These are phyloP conservation scores for Fusarium torulosum DNA, from an alignment of 2,329 filamentous ascomycete species.

Conservation along the genomic window DNA sequence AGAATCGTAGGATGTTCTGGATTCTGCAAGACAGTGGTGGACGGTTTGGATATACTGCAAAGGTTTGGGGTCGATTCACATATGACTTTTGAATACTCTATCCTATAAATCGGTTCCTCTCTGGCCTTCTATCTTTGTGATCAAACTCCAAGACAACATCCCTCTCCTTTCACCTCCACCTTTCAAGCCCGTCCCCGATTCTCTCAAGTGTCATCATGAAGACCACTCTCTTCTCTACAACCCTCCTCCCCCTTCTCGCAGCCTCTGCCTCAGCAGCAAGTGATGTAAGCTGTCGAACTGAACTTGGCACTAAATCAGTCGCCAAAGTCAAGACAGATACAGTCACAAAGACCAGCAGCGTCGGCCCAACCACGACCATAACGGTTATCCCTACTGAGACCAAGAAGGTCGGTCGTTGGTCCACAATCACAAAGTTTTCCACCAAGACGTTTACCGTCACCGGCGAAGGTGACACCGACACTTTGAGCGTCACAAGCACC, in stretches of 20 bases:
- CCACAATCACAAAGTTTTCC: slow-evolving; percentile 8
- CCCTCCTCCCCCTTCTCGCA: neutral
- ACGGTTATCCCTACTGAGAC: slow-evolving; percentile 14
- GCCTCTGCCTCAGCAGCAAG: neutral
- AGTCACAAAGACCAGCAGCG: slow-evolving; percentile 1
- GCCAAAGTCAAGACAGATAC: slow-evolving; percentile 4
- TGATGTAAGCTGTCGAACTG: slow-evolving; percentile 5
- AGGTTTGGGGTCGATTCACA: no score
- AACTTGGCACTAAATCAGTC: slow-evolving; percentile 12
- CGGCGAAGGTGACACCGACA: slow-evolving; percentile 2
- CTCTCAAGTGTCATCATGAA: slow-evolving; percentile 3
- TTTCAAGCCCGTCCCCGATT: no score
- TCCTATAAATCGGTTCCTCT: neutral
- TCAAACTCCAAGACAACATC: neutral
- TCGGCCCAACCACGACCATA: slow-evolving; percentile 4
- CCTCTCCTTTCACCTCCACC: no score
- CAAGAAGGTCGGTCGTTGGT: slow-evolving; percentile 7
- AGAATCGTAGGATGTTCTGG: neutral
- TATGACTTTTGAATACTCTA: neutral
- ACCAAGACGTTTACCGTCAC: slow-evolving; percentile 13
- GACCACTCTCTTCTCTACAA: neutral
- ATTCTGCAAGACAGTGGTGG: neutral
- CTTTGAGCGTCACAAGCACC: slow-evolving; percentile 10
- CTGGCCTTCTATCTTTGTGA: neutral
- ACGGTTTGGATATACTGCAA: neutral